Conservation (phyloP, 2,329 filamentous ascomycete genomes). For the Pseudogymnoascus sp. region DNA sequence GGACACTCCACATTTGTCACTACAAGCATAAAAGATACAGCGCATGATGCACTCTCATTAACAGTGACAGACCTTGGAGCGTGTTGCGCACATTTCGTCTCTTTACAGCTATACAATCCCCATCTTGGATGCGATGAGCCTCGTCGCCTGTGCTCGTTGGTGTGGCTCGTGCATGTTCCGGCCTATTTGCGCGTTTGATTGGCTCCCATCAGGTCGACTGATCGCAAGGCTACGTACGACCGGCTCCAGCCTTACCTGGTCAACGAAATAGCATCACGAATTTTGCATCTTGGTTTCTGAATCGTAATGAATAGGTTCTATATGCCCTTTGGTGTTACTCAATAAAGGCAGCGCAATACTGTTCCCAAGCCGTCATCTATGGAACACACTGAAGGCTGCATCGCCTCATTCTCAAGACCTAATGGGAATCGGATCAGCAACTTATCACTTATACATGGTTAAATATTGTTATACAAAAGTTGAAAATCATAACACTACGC, state of each 20-base stretch:
- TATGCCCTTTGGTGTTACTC: neutral
- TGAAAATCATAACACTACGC: neutral
- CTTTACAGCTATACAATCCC: conserved; percentile 3
- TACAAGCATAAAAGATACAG: neutral
- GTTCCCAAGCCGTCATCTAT: neutral
- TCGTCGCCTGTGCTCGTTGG: neutral
- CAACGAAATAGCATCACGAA: neutral
- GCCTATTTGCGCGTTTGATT: neutral
- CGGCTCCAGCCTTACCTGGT: neutral
- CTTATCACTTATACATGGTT: neutral
- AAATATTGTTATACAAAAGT: neutral
- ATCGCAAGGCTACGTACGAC: neutral
- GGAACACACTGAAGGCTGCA: neutral
- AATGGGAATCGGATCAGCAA: neutral
- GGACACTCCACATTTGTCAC: neutral
- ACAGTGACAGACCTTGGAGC: neutral
- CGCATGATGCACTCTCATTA: neutral
- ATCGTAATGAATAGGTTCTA: neutral
- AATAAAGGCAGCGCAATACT: neutral
- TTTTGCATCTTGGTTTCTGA: neutral
- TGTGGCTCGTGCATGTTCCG: neutral
- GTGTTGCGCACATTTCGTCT: neutral
- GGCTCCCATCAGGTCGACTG: neutral
- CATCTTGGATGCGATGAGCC: neutral
- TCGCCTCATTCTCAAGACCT: neutral